These are phyloP conservation scores for Phytophthora agathidicida DNA, from an alignment of 352 stramenopile species.

Conservation along the genomic window DNA sequence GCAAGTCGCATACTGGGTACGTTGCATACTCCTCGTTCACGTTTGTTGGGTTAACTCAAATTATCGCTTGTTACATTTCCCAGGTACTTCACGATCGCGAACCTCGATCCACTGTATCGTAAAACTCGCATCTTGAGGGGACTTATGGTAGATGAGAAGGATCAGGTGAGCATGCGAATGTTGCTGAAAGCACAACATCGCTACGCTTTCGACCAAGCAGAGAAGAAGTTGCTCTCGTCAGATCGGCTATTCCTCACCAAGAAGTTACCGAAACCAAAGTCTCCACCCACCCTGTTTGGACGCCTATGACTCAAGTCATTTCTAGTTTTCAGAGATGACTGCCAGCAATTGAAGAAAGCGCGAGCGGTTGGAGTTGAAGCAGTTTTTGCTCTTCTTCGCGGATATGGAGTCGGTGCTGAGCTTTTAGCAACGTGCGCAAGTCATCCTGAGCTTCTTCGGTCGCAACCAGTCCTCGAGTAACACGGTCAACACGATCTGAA, in stretches of 20 bases:
- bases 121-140: conserved; percentile 54
- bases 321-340: conserved; percentile 16
- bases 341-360: conserved; percentile 2
- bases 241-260: too few relatives aligned
- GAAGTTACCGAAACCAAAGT: neutral
- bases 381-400: conserved; percentile 1
- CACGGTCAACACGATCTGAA: conserved; percentile 22
- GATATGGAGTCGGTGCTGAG: conserved; percentile 28
- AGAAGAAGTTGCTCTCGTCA: conserved; percentile 47
- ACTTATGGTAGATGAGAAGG: conserved; percentile 49
- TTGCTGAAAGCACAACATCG: conserved; percentile 73
- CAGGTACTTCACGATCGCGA: conserved; percentile 69
- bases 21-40: neutral
- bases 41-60: too few relatives aligned
- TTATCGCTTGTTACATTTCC: too few relatives aligned
- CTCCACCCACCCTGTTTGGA: neutral
- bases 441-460: conserved; percentile 30
- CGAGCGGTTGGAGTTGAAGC: conserved; percentile 7
- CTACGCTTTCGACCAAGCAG: conserved; percentile 64
- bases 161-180: conserved; percentile 62
- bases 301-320: too few relatives aligned
- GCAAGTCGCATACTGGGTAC: conserved; percentile 12
- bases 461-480: conserved; percentile 28
- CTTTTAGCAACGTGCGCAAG: conserved; percentile 42
- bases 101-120: conserved; percentile 53